Conservation (phyloP, 148 eudicot genomes). For the Arctostaphylos glauca region DNA sequence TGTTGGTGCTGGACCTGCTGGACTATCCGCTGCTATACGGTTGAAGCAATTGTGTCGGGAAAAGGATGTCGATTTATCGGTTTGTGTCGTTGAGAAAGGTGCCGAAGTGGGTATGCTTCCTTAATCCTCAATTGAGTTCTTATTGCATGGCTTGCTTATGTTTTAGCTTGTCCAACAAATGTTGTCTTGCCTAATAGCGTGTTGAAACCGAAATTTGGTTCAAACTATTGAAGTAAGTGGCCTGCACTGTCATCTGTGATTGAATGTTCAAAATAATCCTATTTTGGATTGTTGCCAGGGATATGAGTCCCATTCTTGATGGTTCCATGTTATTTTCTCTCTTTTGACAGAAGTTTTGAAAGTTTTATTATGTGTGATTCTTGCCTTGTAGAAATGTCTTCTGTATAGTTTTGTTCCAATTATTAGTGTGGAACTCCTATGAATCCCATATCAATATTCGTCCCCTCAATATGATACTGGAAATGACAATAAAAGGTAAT, state of each 20-base stretch:
- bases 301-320: not conserved
- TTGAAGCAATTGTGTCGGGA: slow-evolving; percentile 69
- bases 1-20: slow-evolving; percentile 97
- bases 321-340: not conserved
- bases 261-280: not conserved
- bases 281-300: not conserved
- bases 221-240: not conserved
- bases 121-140: not conserved
- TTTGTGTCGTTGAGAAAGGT: slow-evolving; percentile 95
- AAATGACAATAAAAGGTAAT: not conserved
- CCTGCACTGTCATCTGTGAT: not conserved
- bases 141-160: not conserved
- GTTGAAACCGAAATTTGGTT: not conserved
- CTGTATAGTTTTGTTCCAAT: not conserved
- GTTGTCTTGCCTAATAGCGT: not conserved
- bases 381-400: not conserved
- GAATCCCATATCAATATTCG: not conserved
- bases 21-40: slow-evolving; percentile 85
- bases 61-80: slow-evolving; percentile 71
- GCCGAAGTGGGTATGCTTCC: slow-evolving; percentile 75
- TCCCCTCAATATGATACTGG: not conserved
- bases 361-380: not conserved
- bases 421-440: not conserved
- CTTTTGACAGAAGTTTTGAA: not conserved
- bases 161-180: not conserved